Conservation (phyloP, 2,329 filamentous ascomycete genomes). For the Gyromitra esculenta region DNA sequence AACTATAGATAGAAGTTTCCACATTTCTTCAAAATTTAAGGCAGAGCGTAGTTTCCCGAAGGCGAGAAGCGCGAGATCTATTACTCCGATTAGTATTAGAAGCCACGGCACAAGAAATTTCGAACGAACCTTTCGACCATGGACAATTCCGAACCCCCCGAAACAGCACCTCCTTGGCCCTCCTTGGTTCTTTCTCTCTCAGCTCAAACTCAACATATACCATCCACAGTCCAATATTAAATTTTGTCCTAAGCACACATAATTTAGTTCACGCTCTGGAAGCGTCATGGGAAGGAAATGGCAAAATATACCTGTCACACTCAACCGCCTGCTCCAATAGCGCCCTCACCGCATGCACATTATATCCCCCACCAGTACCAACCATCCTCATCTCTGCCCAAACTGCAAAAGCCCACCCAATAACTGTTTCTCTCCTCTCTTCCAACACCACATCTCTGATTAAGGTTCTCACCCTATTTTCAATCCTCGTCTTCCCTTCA, state of each 20-base stretch:
- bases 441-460: conserved; percentile 63
- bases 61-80: conserved; percentile 67
- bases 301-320: conserved; percentile 53
- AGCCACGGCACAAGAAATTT: conserved; percentile 21
- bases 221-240: conserved; percentile 65
- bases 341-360: conserved; percentile 66
- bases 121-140: conserved; percentile 67
- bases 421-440: conserved; percentile 60
- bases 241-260: conserved; percentile 56
- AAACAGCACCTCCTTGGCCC: conserved; percentile 67
- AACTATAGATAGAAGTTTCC: conserved; percentile 67
- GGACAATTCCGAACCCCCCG: conserved; percentile 69
- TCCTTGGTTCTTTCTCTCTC: conserved; percentile 60
- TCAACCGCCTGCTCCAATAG: conserved; percentile 67
- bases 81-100: conserved; percentile 29
- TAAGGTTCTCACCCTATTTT: conserved; percentile 78
- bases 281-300: background rate
- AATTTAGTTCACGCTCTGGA: background rate
- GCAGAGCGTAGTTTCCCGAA: conserved; percentile 63
- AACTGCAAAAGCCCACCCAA: conserved; percentile 67
- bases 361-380: conserved; percentile 59
- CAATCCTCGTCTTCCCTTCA: conserved; percentile 75
- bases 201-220: conserved; percentile 66
- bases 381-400: conserved; percentile 65
- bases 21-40: conserved; percentile 65